A percentile compares a stretch with the other conserved stretches of the same genome.
phyloP scores from a whole-genome alignment of 164 flowering plant species.

The Chloranthus sessilifolius region DNA sequence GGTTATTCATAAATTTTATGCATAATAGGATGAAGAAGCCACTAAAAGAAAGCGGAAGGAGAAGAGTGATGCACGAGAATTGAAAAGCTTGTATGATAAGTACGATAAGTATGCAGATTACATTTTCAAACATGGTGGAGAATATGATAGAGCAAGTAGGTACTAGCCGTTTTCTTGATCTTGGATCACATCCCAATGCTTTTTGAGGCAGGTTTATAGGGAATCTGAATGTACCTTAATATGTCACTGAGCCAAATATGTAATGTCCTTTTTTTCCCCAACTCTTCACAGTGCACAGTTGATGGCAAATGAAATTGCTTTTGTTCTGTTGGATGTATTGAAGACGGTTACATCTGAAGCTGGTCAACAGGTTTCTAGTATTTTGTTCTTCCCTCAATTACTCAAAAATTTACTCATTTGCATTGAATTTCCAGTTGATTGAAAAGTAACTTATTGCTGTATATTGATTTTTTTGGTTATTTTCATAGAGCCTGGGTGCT shows the following conservation, averaged over 20 bases:
- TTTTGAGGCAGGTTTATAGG: neutral
- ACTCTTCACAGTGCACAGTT: slow-evolving; percentile 45
- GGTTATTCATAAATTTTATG: slow-evolving; percentile 6
- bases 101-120: slow-evolving; percentile 51
- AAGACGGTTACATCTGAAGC: slow-evolving; percentile 48
- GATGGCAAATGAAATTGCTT: slow-evolving; percentile 57
- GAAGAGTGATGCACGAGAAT: slow-evolving; percentile 66
- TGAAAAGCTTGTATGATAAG: slow-evolving; percentile 48
- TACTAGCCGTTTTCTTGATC: slow-evolving; percentile 16
- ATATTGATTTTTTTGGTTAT: neutral
- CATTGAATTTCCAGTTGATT: neutral
- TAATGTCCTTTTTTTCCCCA: too few species aligned
- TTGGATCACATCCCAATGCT: neutral
- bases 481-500: slow-evolving; percentile 41
- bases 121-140: slow-evolving; percentile 39
- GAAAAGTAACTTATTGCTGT: neutral
- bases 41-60: slow-evolving; percentile 51
- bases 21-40: slow-evolving; percentile 56
- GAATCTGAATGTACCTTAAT: neutral
- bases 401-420: neutral
- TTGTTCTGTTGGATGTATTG: slow-evolving; percentile 66
- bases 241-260: neutral
- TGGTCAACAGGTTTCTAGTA: slow-evolving; percentile 43
- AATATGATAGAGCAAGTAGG: slow-evolving; percentile 44
- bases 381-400: neutral